Evolutionary conservation across 345 rosid genomes (phyloP).

Genomic region (Orychophragmus violaceus): DNA sequence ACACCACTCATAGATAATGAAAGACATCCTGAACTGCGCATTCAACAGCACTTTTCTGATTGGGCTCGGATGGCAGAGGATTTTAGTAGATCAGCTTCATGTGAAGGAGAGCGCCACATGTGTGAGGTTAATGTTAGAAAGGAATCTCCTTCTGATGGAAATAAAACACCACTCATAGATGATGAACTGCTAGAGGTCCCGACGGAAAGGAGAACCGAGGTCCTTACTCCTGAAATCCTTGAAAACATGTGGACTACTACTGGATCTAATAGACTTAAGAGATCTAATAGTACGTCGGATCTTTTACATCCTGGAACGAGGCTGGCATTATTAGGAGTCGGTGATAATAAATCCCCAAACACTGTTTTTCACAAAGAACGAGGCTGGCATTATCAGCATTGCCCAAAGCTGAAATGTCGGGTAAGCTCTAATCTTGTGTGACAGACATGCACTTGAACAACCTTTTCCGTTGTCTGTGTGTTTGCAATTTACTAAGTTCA

Average conservation of each 20-base stretch:
- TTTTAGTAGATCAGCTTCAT: constrained; percentile 27
- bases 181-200: constrained; percentile 84
- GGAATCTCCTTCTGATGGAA: constrained; percentile 40
- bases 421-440: too few relatives aligned
- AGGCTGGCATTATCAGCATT: constrained; percentile 38
- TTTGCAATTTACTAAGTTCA: not conserved
- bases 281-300: constrained; percentile 82
- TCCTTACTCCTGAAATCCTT: constrained; percentile 96
- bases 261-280: constrained; percentile 63
- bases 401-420: constrained; percentile 70
- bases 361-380: constrained; percentile 42
- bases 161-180: too few relatives aligned
- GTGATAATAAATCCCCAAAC: constrained; percentile 35
- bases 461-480: constrained; percentile 24
- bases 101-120: constrained; percentile 27
- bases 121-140: constrained; percentile 25
- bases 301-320: constrained; percentile 44
- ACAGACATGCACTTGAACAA: constrained; percentile 2
- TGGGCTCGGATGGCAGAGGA: constrained; percentile 54
- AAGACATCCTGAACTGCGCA: constrained; percentile 31
- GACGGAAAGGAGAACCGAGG: constrained; percentile 89
- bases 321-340: constrained; percentile 45
- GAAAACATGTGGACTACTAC: constrained; percentile 98
- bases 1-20: constrained; percentile 24
- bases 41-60: constrained; percentile 47